phyloP scores from a whole-genome alignment of 2,329 filamentous ascomycete species.

The Cladosporium sphaerospermum region DNA sequence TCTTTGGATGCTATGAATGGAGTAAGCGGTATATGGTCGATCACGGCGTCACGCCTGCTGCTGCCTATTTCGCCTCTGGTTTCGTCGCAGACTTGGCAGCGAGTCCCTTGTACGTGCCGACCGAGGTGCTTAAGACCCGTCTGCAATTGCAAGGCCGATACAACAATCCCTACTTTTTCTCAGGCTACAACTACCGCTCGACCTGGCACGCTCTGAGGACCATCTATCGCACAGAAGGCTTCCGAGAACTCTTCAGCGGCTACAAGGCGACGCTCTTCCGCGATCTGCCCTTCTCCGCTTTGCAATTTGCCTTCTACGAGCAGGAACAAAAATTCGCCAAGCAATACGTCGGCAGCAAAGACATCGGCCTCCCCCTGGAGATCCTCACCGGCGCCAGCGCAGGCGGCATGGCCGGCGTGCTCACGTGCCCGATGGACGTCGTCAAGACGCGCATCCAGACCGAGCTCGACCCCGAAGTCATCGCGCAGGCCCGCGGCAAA shows the following conservation, averaged over 20 bases:
- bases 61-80: conserved; percentile 84
- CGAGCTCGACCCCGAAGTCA: conserved; percentile 59
- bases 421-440: conserved; percentile 93
- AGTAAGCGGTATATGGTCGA: conserved; percentile 89
- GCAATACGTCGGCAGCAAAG: conserved; percentile 67
- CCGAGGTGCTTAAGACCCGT: conserved; percentile 95
- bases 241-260: conserved; percentile 85
- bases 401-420: conserved; percentile 84
- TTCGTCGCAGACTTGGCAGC: conserved; percentile 89
- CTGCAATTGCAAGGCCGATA: conserved; percentile 89
- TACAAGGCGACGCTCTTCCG: conserved; percentile 94
- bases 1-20: conserved; percentile 95
- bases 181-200: conserved; percentile 91
- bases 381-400: conserved; percentile 83
- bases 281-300: conserved; percentile 88
- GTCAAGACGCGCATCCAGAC: conserved; percentile 97
- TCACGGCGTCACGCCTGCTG: conserved; percentile 68
- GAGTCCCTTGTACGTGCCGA: conserved; percentile 90
- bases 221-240: conserved; percentile 76
- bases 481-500: conserved; percentile 24
- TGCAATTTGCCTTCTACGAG: conserved; percentile 98
- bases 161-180: conserved; percentile 90
- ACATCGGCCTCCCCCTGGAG: conserved; percentile 81
- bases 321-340: conserved; percentile 81
- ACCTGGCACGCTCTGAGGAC: conserved; percentile 79